Conservation (phyloP, 1,284 basidiomycete species). For the Cryptococcus deneoformans region DNA sequence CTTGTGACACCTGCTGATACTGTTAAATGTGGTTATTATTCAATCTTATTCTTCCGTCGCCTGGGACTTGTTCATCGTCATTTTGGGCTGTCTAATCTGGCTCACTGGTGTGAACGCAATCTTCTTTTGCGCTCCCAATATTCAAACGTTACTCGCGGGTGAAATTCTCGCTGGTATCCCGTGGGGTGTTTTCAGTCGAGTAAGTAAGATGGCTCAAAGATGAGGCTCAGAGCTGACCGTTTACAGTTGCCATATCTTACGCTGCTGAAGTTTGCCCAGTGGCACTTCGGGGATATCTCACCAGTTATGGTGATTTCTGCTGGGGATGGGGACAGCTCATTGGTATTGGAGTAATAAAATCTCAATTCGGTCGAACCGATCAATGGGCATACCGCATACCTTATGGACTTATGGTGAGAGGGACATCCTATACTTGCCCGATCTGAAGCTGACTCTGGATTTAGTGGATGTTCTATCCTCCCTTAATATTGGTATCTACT, state of each 20-base stretch:
- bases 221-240: neutral
- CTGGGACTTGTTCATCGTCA: too few relatives aligned
- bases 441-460: neutral
- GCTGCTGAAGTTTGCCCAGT: slow-evolving; percentile 47
- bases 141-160: too few relatives aligned
- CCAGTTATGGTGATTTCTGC: slow-evolving; percentile 44
- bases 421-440: neutral
- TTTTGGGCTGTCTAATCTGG: slow-evolving; percentile 29
- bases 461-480: slow-evolving; percentile 39
- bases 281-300: slow-evolving; percentile 43
- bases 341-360: slow-evolving; percentile 44
- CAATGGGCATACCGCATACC: slow-evolving; percentile 37
- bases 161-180: too few relatives aligned
- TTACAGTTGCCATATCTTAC: slow-evolving; percentile 25
- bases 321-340: too few relatives aligned
- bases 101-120: slow-evolving; percentile 40
- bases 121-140: too few relatives aligned
- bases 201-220: neutral
- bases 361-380: slow-evolving; percentile 30
- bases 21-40: too few relatives aligned
- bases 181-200: slow-evolving; percentile 37
- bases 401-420: slow-evolving; percentile 29
- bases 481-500: slow-evolving; percentile 38
- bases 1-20: too few relatives aligned
- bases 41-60: too few relatives aligned